Evolutionary conservation across 257 asterid genomes (phyloP).

Genomic region (Rubia yunnanensis): DNA sequence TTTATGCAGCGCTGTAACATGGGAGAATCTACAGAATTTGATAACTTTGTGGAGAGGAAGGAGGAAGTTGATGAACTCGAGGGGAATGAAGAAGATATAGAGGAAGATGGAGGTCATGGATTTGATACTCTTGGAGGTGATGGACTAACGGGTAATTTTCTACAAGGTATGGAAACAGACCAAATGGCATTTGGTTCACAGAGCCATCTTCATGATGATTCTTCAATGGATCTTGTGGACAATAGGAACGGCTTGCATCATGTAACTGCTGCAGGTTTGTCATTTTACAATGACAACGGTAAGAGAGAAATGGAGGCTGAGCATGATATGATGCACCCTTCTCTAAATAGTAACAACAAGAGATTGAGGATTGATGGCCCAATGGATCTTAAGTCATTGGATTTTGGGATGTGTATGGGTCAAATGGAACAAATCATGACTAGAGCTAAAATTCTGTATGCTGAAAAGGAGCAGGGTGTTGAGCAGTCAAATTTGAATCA

Average conservation of each 20-base stretch:
- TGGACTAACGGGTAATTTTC: constrained; percentile 54
- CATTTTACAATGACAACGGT: constrained; percentile 36
- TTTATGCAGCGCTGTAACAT: constrained; percentile 41
- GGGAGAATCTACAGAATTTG: constrained; percentile 24
- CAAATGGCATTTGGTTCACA: constrained; percentile 41
- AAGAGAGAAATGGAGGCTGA: constrained; percentile 67
- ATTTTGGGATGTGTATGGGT: constrained; percentile 55
- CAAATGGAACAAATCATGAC: constrained; percentile 37
- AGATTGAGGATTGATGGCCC: constrained; percentile 47
- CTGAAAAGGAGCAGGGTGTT: constrained; percentile 42
- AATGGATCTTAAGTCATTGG: constrained; percentile 41
- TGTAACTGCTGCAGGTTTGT: constrained; percentile 16
- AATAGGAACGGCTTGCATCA: constrained; percentile 35
- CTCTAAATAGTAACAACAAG: constrained; percentile 40
- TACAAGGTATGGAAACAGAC: constrained; percentile 46
- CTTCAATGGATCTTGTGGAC: constrained; percentile 28
- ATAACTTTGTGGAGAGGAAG: constrained; percentile 16
- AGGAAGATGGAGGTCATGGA: constrained; percentile 30
- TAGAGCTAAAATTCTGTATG: constrained; percentile 34
- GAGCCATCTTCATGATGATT: constrained; percentile 36
- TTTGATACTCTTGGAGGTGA: constrained; percentile 43
- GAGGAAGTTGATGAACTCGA: constrained; percentile 29
- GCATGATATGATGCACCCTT: constrained; percentile 23
- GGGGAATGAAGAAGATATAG: constrained; percentile 25
- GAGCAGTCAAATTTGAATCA: constrained; percentile 34